A percentile compares a stretch with the other conserved stretches of the same genome.
phyloP scores from a whole-genome alignment of 352 stramenopile species.

The Globisporangium iwayamae region DNA sequence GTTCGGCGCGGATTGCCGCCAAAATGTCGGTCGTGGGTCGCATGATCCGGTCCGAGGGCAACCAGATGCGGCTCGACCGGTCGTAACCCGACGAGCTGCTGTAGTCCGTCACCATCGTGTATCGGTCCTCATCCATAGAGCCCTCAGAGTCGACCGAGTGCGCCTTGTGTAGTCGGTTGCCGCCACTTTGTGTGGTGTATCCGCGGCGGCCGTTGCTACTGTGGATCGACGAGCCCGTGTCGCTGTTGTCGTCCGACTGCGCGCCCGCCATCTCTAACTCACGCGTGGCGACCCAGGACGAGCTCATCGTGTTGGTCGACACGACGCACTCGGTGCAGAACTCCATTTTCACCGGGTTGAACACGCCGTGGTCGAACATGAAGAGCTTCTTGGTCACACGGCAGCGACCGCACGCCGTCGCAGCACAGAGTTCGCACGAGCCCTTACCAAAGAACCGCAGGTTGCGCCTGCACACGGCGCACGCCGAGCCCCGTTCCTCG shows the following conservation, averaged over 20 bases:
- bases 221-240: conserved; percentile 1
- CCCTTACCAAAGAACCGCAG: conserved; percentile 32
- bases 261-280: conserved; percentile 9
- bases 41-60: conserved; percentile 16
- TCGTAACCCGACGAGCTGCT: conserved; percentile 2
- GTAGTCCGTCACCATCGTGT: conserved; percentile 14
- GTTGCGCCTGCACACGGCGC: conserved; percentile 27
- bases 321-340: conserved; percentile 20
- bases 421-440: conserved; percentile 31
- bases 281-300: conserved; percentile 12
- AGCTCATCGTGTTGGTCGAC: conserved; percentile 13
- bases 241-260: neutral
- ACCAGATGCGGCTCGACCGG: conserved; percentile 17
- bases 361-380: conserved; percentile 37
- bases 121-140: conserved; percentile 10
- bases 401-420: conserved; percentile 33
- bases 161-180: conserved; percentile 3
- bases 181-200: neutral
- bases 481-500: conserved; percentile 7
- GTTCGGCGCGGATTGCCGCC: conserved; percentile 10
- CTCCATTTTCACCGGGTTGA: conserved; percentile 62
- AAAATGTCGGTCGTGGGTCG: conserved; percentile 12
- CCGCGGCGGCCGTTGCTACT: neutral
- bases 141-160: conserved; percentile 7
- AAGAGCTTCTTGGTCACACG: conserved; percentile 49